Percentiles rank a stretch among this genome's conserved stretches.
Evolutionary conservation across 139 green algal species (phyloP).

Genomic region (Chlamydomonas sp.): DNA sequence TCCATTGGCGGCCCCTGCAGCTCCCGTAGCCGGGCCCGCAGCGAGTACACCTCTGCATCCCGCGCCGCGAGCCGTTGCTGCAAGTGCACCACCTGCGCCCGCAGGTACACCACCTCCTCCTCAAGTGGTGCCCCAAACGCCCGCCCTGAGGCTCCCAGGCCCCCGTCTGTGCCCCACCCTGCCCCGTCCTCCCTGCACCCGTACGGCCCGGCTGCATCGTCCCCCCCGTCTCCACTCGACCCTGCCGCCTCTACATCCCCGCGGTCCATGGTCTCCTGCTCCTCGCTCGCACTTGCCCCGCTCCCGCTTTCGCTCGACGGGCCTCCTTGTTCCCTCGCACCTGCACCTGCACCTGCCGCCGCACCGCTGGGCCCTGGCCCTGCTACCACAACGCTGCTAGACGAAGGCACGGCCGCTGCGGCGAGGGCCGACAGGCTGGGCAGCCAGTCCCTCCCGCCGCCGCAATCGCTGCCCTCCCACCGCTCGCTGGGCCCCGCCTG

Average conservation of each 20-base stretch:
- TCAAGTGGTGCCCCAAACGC: slow-evolving; percentile 15
- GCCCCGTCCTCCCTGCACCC: neutral
- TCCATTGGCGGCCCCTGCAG: slow-evolving; percentile 4
- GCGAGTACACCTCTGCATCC: slow-evolving; percentile 48
- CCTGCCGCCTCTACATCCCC: slow-evolving; percentile 29
- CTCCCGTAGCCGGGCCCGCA: slow-evolving; percentile 49
- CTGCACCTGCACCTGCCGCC: slow-evolving; percentile 19
- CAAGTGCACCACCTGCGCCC: slow-evolving; percentile 37
- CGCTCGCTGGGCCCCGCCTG: too few relatives aligned
- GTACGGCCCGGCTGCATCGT: neutral
- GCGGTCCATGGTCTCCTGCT: slow-evolving; percentile 44
- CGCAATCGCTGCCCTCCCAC: too few relatives aligned
- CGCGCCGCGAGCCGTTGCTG: slow-evolving; percentile 48
- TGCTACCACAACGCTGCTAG: too few relatives aligned
- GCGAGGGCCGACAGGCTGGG: too few relatives aligned
- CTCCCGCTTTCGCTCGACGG: slow-evolving; percentile 1
- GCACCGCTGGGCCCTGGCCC: neutral
- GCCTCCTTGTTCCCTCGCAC: neutral
- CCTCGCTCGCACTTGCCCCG: neutral
- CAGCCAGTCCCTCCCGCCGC: too few relatives aligned
- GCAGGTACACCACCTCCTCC: slow-evolving; percentile 41
- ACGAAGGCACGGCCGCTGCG: too few relatives aligned
- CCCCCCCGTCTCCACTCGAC: slow-evolving; percentile 19
- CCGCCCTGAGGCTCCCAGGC: slow-evolving; percentile 4
- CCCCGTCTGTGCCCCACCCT: neutral